A percentile compares a stretch with the other conserved stretches of the same genome.
Evolutionary conservation across 495 filamentous ascomycete species (phyloP).

Genomic region (Aspergillus ellipticus): DNA sequence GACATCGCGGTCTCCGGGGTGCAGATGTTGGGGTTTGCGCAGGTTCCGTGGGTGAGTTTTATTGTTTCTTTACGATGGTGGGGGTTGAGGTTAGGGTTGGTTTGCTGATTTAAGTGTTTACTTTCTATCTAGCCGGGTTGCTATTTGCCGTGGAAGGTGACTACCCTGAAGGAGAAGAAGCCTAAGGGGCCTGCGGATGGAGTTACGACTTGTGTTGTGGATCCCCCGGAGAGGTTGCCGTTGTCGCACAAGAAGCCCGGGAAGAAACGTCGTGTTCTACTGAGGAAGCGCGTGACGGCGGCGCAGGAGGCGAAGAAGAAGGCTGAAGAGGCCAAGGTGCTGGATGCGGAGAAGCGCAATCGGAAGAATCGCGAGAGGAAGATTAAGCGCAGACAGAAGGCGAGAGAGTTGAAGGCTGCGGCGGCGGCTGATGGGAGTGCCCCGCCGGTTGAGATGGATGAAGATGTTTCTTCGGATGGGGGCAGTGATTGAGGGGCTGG

Average conservation of each 20-base stretch:
- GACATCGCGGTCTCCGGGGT: constrained; percentile 39
- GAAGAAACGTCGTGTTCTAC: constrained; percentile 43
- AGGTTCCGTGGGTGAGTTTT: constrained; percentile 37
- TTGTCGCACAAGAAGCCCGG: constrained; percentile 43
- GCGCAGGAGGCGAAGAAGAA: constrained; percentile 30
- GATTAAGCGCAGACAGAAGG: constrained; percentile 44
- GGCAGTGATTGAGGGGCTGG: constrained; percentile 14
- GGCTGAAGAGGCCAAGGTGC: neutral
- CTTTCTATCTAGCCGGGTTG: constrained; percentile 33
- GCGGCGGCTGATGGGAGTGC: constrained; percentile 18
- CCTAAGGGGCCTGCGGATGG: constrained; percentile 21
- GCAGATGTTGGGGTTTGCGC: constrained; percentile 34
- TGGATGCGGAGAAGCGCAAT: constrained; percentile 39
- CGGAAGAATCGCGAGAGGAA: constrained; percentile 46
- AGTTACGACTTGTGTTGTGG: constrained; percentile 26
- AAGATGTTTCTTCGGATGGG: constrained; percentile 20
- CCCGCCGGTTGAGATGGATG: constrained; percentile 6
- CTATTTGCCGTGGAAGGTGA: constrained; percentile 43
- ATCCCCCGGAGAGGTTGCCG: constrained; percentile 25
- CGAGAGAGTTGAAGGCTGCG: constrained; percentile 41
- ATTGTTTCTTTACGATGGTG: neutral
- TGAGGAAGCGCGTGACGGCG: constrained; percentile 33
- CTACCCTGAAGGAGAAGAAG: constrained; percentile 35
- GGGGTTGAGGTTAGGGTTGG: neutral
- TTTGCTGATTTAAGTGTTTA: constrained; percentile 1